Conservation (phyloP, 345 rosid species). For the Dimocarpus longan region DNA sequence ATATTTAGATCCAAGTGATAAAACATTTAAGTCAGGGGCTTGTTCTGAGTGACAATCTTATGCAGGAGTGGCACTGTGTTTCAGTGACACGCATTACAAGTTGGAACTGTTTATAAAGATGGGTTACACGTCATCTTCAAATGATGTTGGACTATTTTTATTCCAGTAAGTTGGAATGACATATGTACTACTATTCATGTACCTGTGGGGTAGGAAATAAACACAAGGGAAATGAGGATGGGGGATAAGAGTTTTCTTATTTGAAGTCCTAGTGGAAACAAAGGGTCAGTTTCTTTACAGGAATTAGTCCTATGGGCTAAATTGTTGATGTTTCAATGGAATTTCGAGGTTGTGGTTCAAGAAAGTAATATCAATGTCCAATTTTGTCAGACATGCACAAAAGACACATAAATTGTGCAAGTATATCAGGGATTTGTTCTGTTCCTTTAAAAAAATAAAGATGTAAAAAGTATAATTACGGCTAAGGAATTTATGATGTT, state of each 20-base stretch:
- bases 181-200: neutral
- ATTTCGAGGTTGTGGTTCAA: neutral
- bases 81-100: neutral
- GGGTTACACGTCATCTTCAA: neutral
- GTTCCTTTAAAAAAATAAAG: too few species aligned
- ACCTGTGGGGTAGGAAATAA: neutral
- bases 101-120: neutral
- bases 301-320: neutral
- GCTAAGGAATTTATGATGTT: neutral
- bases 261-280: neutral
- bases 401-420: too few species aligned
- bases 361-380: neutral
- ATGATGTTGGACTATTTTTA: neutral
- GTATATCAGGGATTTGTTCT: too few species aligned
- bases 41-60: neutral
- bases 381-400: too few species aligned
- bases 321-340: neutral
- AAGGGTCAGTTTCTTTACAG: neutral
- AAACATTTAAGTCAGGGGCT: neutral
- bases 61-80: neutral
- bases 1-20: neutral
- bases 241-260: too few species aligned
- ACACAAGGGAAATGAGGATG: neutral
- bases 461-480: neutral
- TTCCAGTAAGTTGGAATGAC: neutral